A percentile compares a stretch with the other conserved stretches of the same genome.
Conservation (phyloP, 805 yeast genomes). For the Sugiyamaella floridensis region DNA sequence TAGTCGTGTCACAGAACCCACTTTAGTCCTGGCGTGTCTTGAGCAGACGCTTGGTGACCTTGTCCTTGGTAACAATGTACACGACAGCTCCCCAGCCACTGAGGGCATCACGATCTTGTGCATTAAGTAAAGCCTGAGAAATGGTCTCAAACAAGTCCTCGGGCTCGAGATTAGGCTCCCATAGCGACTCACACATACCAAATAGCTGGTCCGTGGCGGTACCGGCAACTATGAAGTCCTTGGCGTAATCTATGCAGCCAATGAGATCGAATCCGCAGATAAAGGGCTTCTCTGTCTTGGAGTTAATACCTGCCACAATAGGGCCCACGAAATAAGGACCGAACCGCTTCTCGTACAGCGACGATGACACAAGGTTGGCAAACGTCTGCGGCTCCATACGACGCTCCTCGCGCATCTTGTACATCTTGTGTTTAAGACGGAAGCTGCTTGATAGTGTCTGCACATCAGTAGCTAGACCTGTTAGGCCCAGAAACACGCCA, state of each 20-base stretch:
- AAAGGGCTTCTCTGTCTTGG: constrained; percentile 76
- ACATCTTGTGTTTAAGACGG: constrained; percentile 78
- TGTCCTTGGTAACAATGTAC: constrained; percentile 84
- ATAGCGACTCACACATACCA: constrained; percentile 97
- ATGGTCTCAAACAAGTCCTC: constrained; percentile 95
- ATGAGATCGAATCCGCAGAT: constrained; percentile 93
- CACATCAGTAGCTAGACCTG: constrained; percentile 95
- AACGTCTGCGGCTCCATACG: constrained; percentile 87
- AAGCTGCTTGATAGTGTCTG: constrained; percentile 72
- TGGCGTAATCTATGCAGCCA: constrained; percentile 92
- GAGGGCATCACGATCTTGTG: constrained; percentile 94
- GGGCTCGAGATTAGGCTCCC: constrained; percentile 89
- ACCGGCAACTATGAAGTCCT: constrained; percentile 92
- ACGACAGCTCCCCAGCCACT: constrained; percentile 99
- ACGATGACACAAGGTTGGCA: constrained; percentile 84
- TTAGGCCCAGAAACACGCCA: constrained; percentile 72
- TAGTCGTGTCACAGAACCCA: neutral
- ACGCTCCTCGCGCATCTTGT: constrained; percentile 86
- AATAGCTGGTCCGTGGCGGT: constrained; percentile 94
- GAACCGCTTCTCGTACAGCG: constrained; percentile 78
- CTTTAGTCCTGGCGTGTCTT: constrained; percentile 92
- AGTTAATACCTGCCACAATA: constrained; percentile 87
- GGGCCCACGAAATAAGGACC: constrained; percentile 98
- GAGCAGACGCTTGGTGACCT: constrained; percentile 77
- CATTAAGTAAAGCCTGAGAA: constrained; percentile 86